Base-by-base conservation (phyloP, 192 early-diverging fungal species). In the Lobosporangium transversale region DNA sequence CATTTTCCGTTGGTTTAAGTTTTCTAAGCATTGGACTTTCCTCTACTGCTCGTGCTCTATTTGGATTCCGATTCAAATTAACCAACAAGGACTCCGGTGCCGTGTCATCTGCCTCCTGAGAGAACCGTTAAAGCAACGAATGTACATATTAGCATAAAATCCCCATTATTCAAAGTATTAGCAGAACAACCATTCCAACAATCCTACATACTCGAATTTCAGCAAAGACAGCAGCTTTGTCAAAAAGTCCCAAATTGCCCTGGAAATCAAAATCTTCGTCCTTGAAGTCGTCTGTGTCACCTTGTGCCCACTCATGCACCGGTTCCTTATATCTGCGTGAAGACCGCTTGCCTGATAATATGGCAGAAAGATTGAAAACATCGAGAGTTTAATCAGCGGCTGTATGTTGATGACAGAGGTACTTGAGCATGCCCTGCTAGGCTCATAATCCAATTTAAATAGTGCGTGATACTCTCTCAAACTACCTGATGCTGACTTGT, bases 31-130 rank as follows among this genome's bases (percentile, higher is more conserved):
- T 74, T 2, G 62, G 64, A 20, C 66, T 76, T 44, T 76, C 63
- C 9, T 66, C 73, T 31, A 76, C 62, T 0, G 58, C 73, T 2
- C 73, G 58, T n/a, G 73, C 64, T 23, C 73, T 63, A 48, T 81
- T 66, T 17, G 86, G 80, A 30, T 85, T 81, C n/a, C 85, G 73
- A 73, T 94, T 94, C 44, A 89, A 42, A 42, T 78, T 89, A 20
- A 94, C 92, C n/a, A 94, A 65, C 50, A 90, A 80, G 9, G 82
- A 88, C 60, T 93, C 93, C 1, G 92, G 88, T 12, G 85, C 90
- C 17, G 87, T 91, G 33, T 80, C 73, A 66, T 94, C 92, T 10
- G 82, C 60, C 70, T 87, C 86, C 85, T 87, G 24, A 79, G 7
- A 23, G 11, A n/a, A 17, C 18, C 20, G 27, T 8, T 30, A 15